Evolutionary conservation across 768 basidiomycete genomes (phyloP).

Genomic region (Rhizopogon roseolus): DNA sequence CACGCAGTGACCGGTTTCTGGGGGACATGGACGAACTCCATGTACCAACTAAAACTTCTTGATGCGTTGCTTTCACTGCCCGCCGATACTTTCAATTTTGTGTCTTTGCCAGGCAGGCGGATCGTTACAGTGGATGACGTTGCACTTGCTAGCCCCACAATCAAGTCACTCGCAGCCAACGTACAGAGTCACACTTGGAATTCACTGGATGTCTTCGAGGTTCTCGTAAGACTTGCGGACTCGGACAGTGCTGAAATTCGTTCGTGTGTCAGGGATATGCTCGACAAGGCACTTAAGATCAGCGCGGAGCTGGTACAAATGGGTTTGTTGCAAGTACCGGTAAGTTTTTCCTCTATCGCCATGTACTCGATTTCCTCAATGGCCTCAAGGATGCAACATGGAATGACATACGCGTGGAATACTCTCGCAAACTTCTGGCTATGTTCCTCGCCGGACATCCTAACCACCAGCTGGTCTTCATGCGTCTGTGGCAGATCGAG

Average conservation of each 20-base stretch:
- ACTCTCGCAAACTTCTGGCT: conserved; percentile 76
- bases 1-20: conserved; percentile 86
- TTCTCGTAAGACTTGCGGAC: conserved; percentile 76
- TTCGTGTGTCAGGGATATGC: conserved; percentile 78
- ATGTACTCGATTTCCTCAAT: conserved; percentile 3
- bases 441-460: conserved; percentile 93
- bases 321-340: conserved; percentile 86
- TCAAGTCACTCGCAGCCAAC: conserved; percentile 84
- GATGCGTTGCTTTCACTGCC: conserved; percentile 87
- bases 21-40: conserved; percentile 78
- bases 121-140: conserved; percentile 90
- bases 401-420: conserved; percentile 85
- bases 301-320: conserved; percentile 93
- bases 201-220: conserved; percentile 84
- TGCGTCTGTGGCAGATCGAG: conserved; percentile 91
- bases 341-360: conserved; percentile 36
- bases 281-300: conserved; percentile 91
- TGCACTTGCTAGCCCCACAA: conserved; percentile 79
- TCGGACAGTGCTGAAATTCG: conserved; percentile 69
- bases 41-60: conserved; percentile 82
- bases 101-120: conserved; percentile 75
- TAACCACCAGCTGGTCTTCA: conserved; percentile 94
- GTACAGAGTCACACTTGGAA: conserved; percentile 96
- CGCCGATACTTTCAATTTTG: conserved; percentile 89
- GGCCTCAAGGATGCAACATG: conserved; percentile 64